These are phyloP conservation scores for Lepidium africanum DNA, from an alignment of 345 rosid species.

Conservation along the genomic window DNA sequence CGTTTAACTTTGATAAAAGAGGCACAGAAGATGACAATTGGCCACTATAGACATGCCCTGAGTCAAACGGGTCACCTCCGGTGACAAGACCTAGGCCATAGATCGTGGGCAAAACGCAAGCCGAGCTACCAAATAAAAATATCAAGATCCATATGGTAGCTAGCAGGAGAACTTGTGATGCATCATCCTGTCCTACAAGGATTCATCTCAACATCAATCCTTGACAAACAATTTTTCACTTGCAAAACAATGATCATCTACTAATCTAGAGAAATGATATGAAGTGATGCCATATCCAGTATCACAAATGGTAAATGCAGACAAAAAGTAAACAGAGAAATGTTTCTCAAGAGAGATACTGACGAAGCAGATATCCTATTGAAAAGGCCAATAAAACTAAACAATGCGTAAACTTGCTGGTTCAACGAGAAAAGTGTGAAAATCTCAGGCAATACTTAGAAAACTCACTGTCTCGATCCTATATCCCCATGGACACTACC, in stretches of 20 bases:
- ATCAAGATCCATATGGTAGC: slow-evolving; percentile 86
- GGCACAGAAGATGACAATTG: slow-evolving; percentile 38
- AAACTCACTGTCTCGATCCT: neutral
- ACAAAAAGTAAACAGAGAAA: neutral
- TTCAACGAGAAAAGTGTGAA: neutral
- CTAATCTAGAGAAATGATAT: neutral
- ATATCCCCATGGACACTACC: neutral
- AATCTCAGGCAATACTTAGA: neutral
- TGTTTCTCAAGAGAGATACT: neutral
- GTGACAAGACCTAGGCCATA: slow-evolving; percentile 51
- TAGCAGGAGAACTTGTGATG: slow-evolving; percentile 72
- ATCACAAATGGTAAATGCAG: neutral
- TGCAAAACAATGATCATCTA: neutral
- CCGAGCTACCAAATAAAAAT: slow-evolving; percentile 59
- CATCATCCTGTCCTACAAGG: slow-evolving; percentile 98
- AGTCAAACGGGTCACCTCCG: slow-evolving; percentile 49
- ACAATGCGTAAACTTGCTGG: neutral
- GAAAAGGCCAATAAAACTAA: neutral
- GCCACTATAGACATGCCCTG: slow-evolving; percentile 32
- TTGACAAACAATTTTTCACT: slow-evolving; percentile 6
- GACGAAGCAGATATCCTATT: neutral
- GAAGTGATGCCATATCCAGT: neutral
- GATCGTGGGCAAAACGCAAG: slow-evolving; percentile 47
- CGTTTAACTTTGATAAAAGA: slow-evolving; percentile 46
- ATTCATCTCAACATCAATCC: slow-evolving; percentile 52